Percentiles rank a stretch among this genome's conserved stretches.
These are phyloP conservation scores for Hypholoma fasciculare DNA, from an alignment of 768 basidiomycete genomes.

Conservation along the genomic window DNA sequence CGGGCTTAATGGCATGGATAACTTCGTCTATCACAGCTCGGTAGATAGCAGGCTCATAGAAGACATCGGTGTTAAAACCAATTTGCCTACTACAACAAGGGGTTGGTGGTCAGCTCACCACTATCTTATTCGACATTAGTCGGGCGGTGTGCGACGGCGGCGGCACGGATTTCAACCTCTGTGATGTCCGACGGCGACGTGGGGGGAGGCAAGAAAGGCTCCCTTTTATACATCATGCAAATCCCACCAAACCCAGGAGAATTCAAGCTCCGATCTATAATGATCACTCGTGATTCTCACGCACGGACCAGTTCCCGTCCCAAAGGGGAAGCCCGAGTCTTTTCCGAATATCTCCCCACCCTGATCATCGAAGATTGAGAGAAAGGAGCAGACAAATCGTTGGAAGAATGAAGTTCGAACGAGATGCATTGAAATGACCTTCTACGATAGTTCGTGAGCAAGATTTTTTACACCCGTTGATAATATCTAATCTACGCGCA, in stretches of 20 bases:
- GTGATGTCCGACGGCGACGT: constrained; percentile 39
- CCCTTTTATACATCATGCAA: constrained; percentile 55
- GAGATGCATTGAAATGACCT: no score
- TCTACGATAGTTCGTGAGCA: no score
- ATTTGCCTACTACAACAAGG: constrained; percentile 54
- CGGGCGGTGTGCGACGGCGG: constrained; percentile 32
- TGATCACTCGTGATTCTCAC: constrained; percentile 32
- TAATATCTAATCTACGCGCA: no score
- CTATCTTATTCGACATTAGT: constrained; percentile 95
- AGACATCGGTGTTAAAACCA: constrained; percentile 53
- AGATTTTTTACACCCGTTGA: no score
- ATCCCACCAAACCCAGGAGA: constrained; percentile 37
- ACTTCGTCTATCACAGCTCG: constrained; percentile 97
- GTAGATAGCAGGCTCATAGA: constrained; percentile 85
- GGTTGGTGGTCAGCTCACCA: constrained; percentile 85
- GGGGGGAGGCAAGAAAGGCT: constrained; percentile 36
- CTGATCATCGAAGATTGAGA: no score
- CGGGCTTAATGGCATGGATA: constrained; percentile 79
- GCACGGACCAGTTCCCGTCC: constrained; percentile 35
- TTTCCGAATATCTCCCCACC: no score
- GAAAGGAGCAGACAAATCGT: no score
- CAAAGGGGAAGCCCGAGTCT: not conserved
- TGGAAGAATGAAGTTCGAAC: no score
- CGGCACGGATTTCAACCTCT: constrained; percentile 35
- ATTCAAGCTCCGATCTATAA: constrained; percentile 46